A percentile compares a stretch with the other conserved stretches of the same genome.
These are phyloP conservation scores for Aspergillus quadrilineatus DNA, from an alignment of 2,329 filamentous ascomycete genomes.

Conservation along the genomic window DNA sequence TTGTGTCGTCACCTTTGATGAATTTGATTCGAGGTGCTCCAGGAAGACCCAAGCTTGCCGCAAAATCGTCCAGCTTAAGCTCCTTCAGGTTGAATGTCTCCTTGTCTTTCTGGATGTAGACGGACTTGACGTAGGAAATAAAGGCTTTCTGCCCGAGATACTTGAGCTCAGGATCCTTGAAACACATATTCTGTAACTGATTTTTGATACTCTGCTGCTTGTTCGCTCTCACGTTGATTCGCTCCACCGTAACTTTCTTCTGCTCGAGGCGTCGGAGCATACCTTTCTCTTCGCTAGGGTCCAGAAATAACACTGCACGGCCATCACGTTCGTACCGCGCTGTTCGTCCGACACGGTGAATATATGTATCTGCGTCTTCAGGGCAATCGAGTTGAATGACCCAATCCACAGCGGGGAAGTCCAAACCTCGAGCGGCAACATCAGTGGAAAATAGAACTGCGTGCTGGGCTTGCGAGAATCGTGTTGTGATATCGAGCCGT, in stretches of 20 bases:
- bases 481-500: constrained; percentile 79
- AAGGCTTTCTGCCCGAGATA: constrained; percentile 97
- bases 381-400: constrained; percentile 98
- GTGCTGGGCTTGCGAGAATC: constrained; percentile 76
- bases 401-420: constrained; percentile 97
- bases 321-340: constrained; percentile 90
- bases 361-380: constrained; percentile 96
- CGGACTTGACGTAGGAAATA: constrained; percentile 79
- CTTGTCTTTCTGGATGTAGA: constrained; percentile 88
- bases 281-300: constrained; percentile 88
- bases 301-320: constrained; percentile 83
- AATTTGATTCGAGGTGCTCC: constrained; percentile 93
- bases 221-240: constrained; percentile 81
- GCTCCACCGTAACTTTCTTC: constrained; percentile 85
- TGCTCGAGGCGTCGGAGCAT: constrained; percentile 82
- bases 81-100: constrained; percentile 82
- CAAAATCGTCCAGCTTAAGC: constrained; percentile 81
- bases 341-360: constrained; percentile 90
- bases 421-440: constrained; percentile 87
- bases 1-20: constrained; percentile 82
- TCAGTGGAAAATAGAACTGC: constrained; percentile 94
- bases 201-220: constrained; percentile 85
- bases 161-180: constrained; percentile 89
- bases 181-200: constrained; percentile 90
- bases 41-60: constrained; percentile 80